Percentiles rank a stretch among this genome's conserved stretches.
Evolutionary conservation across 2,329 filamentous ascomycete genomes (phyloP).

Genomic region (Exophiala viscosa): DNA sequence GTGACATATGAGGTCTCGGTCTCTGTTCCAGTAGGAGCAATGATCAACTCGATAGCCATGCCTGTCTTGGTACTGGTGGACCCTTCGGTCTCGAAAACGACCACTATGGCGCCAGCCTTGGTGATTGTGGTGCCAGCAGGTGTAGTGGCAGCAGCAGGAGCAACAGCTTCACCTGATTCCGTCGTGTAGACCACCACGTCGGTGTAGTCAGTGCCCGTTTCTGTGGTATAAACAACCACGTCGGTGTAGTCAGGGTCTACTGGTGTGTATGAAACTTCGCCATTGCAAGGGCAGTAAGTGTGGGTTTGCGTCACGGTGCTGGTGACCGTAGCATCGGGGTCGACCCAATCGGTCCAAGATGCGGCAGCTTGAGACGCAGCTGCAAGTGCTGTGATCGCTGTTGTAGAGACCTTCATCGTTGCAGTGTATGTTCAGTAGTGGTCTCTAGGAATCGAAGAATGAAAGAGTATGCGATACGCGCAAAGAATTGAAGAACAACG

Average conservation of each 20-base stretch:
- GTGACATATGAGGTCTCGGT: conserved; percentile 3
- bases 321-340: conserved; percentile 17
- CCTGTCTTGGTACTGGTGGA: conserved; percentile 18
- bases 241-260: not conserved
- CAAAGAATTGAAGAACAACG: conserved; percentile 3
- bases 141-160: conserved; percentile 1
- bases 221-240: not conserved
- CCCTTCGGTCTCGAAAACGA: conserved; percentile 38
- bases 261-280: conserved; percentile 11
- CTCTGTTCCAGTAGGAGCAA: conserved; percentile 1
- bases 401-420: conserved; percentile 17
- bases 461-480: not conserved
- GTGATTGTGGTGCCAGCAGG: conserved; percentile 8
- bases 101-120: conserved; percentile 43
- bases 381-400: conserved; percentile 15
- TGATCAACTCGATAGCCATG: conserved; percentile 13
- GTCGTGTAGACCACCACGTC: not conserved
- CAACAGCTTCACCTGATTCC: not conserved
- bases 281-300: conserved; percentile 21
- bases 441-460: not conserved
- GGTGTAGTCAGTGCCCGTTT: too few species aligned
- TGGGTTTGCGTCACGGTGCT: conserved; percentile 13
- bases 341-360: conserved; percentile 17
- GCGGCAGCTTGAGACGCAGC: conserved; percentile 7
- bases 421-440: not conserved